A percentile compares a stretch with the other conserved stretches of the same genome.
Evolutionary conservation across 306 rosid genomes (phyloP).

Genomic region (Morella rubra): DNA sequence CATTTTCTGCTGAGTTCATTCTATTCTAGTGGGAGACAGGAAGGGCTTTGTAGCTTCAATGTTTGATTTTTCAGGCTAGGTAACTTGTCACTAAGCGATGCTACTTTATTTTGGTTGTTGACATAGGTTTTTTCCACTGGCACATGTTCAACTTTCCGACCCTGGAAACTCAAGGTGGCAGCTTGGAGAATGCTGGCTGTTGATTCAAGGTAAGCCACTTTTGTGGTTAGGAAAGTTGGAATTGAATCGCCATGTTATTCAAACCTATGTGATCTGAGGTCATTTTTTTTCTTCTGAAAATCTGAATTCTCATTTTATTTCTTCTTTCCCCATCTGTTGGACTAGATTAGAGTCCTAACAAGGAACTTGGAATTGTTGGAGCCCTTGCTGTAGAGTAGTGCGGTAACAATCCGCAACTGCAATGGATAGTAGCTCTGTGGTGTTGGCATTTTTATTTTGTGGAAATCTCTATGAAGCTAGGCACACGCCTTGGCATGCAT

Average conservation of each 20-base stretch:
- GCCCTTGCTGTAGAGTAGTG: background rate
- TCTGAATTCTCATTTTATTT: background rate
- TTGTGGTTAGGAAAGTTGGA: slow-evolving; percentile 21
- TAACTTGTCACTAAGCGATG: slow-evolving; percentile 19
- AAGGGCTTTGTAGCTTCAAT: background rate
- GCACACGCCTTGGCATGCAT: background rate
- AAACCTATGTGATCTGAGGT: slow-evolving; percentile 5
- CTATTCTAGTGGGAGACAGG: background rate
- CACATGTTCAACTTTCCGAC: slow-evolving; percentile 72
- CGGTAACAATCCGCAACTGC: background rate
- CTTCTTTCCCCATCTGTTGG: background rate
- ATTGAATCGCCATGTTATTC: slow-evolving; percentile 13
- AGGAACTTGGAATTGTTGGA: background rate
- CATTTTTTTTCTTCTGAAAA: background rate
- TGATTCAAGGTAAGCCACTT: slow-evolving; percentile 66
- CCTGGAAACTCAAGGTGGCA: slow-evolving; percentile 76
- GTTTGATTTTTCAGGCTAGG: background rate
- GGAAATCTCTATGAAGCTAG: background rate
- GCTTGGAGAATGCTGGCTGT: slow-evolving; percentile 82
- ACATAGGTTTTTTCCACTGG: slow-evolving; percentile 70
- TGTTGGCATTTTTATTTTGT: background rate
- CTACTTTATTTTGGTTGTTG: slow-evolving; percentile 18
- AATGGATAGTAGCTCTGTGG: background rate
- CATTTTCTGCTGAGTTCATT: slow-evolving; percentile 13
- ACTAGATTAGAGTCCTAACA: background rate